These are phyloP conservation scores for Nymphaea thermarum DNA, from an alignment of 164 flowering plant genomes.

Conservation along the genomic window DNA sequence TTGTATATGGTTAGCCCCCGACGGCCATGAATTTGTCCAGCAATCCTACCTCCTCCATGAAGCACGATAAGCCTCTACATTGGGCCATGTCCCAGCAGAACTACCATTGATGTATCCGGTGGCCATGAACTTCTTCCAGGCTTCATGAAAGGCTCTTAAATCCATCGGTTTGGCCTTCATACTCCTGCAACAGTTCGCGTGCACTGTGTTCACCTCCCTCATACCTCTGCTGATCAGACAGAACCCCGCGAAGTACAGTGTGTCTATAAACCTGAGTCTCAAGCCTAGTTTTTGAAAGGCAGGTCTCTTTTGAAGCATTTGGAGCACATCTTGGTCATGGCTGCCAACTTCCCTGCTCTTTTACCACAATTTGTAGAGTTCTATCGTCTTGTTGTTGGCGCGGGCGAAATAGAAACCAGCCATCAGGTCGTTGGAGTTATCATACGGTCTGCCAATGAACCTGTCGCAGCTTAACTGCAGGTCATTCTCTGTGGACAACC, in stretches of 20 bases:
- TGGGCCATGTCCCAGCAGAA: no score
- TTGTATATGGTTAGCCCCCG: no score
- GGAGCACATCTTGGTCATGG: conserved; percentile 62
- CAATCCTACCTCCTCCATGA: no score
- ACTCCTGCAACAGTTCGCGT: conserved; percentile 62
- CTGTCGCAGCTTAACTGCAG: conserved; percentile 49
- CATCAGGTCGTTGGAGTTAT: conserved; percentile 25
- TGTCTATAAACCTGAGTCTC: conserved; percentile 25
- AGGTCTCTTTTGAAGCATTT: conserved; percentile 15
- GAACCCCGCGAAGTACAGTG: conserved; percentile 50
- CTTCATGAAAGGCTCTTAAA: conserved; percentile 23
- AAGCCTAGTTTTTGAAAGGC: conserved; percentile 16
- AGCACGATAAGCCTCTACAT: no score
- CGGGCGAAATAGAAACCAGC: conserved; percentile 49
- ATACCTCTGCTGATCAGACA: conserved; percentile 36
- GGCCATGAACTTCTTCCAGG: conserved; percentile 32
- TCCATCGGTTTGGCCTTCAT: conserved; percentile 43
- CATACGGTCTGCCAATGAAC: conserved; percentile 24
- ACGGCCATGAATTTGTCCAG: no score
- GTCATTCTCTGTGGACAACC: conserved; percentile 26
- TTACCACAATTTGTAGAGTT: conserved; percentile 40
- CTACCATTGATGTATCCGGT: no score
- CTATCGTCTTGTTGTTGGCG: conserved; percentile 49
- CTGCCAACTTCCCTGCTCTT: conserved; percentile 23
- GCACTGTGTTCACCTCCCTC: conserved; percentile 35